Base-by-base conservation (phyloP, 768 basidiomycete species). In the Mycena filopes region DNA sequence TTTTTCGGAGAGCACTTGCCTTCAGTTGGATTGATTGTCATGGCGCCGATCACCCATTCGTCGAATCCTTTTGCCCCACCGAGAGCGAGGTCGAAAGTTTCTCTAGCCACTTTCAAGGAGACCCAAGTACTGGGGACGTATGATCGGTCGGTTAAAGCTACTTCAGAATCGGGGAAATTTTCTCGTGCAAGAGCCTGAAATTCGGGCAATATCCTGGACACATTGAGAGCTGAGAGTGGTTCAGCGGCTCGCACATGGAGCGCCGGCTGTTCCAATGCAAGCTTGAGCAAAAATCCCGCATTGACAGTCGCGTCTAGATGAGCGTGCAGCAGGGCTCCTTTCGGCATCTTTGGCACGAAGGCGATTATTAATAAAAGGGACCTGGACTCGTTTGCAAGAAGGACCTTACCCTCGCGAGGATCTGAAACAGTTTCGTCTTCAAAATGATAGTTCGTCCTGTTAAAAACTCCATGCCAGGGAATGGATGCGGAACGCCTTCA, bases 391-490 rank as follows among this genome's bases (percentile, higher is more conserved):
- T 43, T 18, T 13, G 41, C 21, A 41, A 29, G 38, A 15, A n/a
- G n/a, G 3, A 40, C 58, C 20, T n/a, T 60, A 85, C 91, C 84
- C 88, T 89, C 70, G 79, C 82, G 60, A 93, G 70, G 29, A 92
- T 81, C 41, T 85, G 70, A 69, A 91, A 93, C 29, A 93, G 73
- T 63, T 79, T 79, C 0, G 91, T 92, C 68, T 83, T 82, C 60
- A 86, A 74, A 41, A 93, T 90, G 46, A 89, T 82, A 46, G 72
- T 74, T 70, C 82, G 84, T 45, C 87, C 87, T 89, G 88, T 92
- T 67, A 92, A 76, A 70, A 92, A 93, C 68, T 87, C 89, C 90
- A 92, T 92, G 45, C 92, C 92, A 23, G 90, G 90, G 67, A 91
- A 93, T 1, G 88, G 81, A 69, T 92, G 86, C 5, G 83, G 85